Percentiles rank a stretch among this genome's conserved stretches.
Conservation (phyloP, 345 rosid genomes). For the Sonneratia alba region DNA sequence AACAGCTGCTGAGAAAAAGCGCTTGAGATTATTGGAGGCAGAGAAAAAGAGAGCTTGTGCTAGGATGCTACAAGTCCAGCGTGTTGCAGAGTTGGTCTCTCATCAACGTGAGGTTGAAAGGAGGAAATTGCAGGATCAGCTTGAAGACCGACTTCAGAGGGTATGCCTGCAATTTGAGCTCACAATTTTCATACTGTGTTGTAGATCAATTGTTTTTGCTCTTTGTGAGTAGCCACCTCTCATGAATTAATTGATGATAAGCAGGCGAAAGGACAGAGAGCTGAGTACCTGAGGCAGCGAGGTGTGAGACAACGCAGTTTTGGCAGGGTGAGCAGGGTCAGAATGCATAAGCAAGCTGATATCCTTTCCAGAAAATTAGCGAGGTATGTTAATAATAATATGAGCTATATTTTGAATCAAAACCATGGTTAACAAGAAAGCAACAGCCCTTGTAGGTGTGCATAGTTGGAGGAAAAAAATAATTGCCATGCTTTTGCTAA, state of each 20-base stretch:
- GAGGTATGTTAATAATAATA: constrained; percentile 26
- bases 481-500: background rate
- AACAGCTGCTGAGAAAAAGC: constrained; percentile 85
- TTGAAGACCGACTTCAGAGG: constrained; percentile 83
- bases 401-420: background rate
- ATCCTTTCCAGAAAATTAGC: constrained; percentile 69
- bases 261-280: constrained; percentile 81
- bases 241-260: constrained; percentile 10
- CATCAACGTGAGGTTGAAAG: constrained; percentile 88
- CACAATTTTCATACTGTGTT: background rate
- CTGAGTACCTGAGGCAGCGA: constrained; percentile 86
- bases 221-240: constrained; percentile 1
- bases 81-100: constrained; percentile 63
- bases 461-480: background rate
- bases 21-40: constrained; percentile 72
- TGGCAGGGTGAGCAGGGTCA: constrained; percentile 30
- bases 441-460: background rate
- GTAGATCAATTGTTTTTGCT: background rate
- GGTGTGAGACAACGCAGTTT: constrained; percentile 44
- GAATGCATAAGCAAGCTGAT: constrained; percentile 68
- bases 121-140: constrained; percentile 63
- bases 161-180: constrained; percentile 25
- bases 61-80: constrained; percentile 59
- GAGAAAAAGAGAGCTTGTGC: constrained; percentile 84
- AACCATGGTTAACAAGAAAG: background rate